These are phyloP conservation scores for Maudiozyma barnettii DNA, from an alignment of 805 yeast species.

Conservation along the genomic window DNA sequence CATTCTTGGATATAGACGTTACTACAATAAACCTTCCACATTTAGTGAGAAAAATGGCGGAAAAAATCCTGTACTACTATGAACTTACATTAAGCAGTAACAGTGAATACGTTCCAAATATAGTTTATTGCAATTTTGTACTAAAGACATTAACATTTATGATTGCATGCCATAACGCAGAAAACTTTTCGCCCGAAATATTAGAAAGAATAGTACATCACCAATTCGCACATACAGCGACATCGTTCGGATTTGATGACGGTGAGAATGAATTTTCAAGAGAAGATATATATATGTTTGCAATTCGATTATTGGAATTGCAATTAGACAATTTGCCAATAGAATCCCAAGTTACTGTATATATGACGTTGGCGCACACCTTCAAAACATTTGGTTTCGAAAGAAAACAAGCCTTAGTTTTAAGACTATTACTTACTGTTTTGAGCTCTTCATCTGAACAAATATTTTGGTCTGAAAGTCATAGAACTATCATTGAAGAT, in stretches of 20 bases:
- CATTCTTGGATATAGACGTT: constrained; percentile 12
- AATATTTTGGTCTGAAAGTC: constrained; percentile 22
- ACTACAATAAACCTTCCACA: constrained; percentile 27
- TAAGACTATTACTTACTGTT: constrained; percentile 53
- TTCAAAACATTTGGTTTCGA: constrained; percentile 50
- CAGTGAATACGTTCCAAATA: constrained; percentile 74
- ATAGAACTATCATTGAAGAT: constrained; percentile 38
- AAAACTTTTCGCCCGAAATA: constrained; percentile 36
- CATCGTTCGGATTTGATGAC: constrained; percentile 5
- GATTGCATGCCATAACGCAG: constrained; percentile 41
- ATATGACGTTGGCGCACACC: constrained; percentile 54
- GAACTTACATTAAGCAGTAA: constrained; percentile 44
- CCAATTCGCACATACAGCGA: constrained; percentile 3
- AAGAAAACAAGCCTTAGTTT: constrained; percentile 61
- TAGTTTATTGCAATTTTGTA: constrained; percentile 65
- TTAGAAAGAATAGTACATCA: constrained; percentile 37
- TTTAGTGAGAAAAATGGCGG: constrained; percentile 32
- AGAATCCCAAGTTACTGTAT: constrained; percentile 50
- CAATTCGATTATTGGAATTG: constrained; percentile 38
- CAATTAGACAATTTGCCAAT: constrained; percentile 39
- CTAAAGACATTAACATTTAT: constrained; percentile 55
- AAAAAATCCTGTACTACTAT: constrained; percentile 36
- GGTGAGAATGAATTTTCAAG: constrained; percentile 11
- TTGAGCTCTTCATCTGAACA: constrained; percentile 34
- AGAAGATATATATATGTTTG: constrained; percentile 39